Evolutionary conservation across 768 basidiomycete species (phyloP), one percentile per base, ranked within the genome.

Genomic region (Russula dissimulans): DNA sequence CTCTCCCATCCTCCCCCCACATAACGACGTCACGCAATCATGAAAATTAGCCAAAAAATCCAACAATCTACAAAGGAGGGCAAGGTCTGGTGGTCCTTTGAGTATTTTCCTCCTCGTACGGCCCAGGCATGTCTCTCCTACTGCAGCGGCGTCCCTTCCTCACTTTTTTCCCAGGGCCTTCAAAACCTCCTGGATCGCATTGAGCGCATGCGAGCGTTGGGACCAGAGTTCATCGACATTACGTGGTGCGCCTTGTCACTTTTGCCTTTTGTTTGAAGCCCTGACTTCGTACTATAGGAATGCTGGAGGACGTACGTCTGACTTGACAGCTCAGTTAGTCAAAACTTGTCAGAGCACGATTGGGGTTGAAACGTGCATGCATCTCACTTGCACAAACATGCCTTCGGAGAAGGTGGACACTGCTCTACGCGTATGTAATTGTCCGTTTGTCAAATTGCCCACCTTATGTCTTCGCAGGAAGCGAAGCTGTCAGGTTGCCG

Each of bases 381-480:
- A 99, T 74, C 74, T 99, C 66, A 98, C 95, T 47, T 98, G 97
- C 71, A 98, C 97, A 52, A 97, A 95, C 75, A 97, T 99, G 93
- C 92, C 93, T n/a, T 79, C 80, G 69, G 87, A 90, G 71, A 97
- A 98, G 71, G 88, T 99, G 22, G 94, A 97, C 74, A 83, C 86
- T 67, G 94, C 95, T 36, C 75, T 99, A 47, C 75, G 79, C 71
- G 95, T 97, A 68, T 41, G 57, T 55, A 9, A n/a, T 56, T 43
- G 44, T 29, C 50, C n/a, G 15, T 46, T 47, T 26, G 18, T 46
- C 48, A 18, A 54, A 48, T 38, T 26, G 42, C 60, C 64, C 55
- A 32, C 42, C 59, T 48, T 46, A n/a, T 34, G 53, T 45, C 26
- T 31, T 29, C 56, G 12, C 68, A 95, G 93, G 89, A 94, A 73